Evolutionary conservation across 176 grass and related monocot species (phyloP).

Genomic region (Olyra latifolia): DNA sequence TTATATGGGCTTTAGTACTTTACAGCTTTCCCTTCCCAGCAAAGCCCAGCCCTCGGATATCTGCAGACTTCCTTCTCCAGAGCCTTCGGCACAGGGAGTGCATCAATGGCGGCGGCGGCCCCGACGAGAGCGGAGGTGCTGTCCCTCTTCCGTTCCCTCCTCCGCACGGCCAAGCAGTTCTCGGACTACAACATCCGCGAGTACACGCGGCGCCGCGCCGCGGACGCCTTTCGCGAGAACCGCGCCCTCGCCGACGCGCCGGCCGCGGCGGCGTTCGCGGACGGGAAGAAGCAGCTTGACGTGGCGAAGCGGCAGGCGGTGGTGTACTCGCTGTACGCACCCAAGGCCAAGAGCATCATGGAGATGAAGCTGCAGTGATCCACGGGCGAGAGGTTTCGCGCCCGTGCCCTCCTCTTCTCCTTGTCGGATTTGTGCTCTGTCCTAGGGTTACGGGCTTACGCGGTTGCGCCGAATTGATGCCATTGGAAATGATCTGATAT

Average conservation of each 20-base stretch:
- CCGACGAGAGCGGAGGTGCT: slow-evolving; percentile 54
- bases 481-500: not conserved
- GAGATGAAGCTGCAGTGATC: slow-evolving; percentile 57
- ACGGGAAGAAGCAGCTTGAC: slow-evolving; percentile 74
- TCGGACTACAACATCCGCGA: slow-evolving; percentile 91
- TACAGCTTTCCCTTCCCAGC: not conserved
- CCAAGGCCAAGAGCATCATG: slow-evolving; percentile 79
- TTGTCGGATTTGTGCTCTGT: not conserved
- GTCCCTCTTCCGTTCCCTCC: slow-evolving; percentile 63
- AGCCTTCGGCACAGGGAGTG: slow-evolving; percentile 10
- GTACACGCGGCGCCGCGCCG: slow-evolving; percentile 57
- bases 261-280: slow-evolving; percentile 50
- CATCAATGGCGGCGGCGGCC: slow-evolving; percentile 42
- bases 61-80: slow-evolving; percentile 15
- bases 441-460: not conserved
- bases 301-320: slow-evolving; percentile 66
- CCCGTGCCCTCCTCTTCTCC: not conserved
- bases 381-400: slow-evolving; percentile 17
- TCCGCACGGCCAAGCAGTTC: slow-evolving; percentile 66
- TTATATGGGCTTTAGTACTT: not conserved
- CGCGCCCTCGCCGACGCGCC: slow-evolving; percentile 46
- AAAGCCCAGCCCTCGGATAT: not conserved
- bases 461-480: not conserved
- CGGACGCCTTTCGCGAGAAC: slow-evolving; percentile 75
- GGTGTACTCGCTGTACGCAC: slow-evolving; percentile 82